These are phyloP conservation scores for Saccharomyces eubayanus DNA, from an alignment of 805 yeast genomes.

Conservation along the genomic window DNA sequence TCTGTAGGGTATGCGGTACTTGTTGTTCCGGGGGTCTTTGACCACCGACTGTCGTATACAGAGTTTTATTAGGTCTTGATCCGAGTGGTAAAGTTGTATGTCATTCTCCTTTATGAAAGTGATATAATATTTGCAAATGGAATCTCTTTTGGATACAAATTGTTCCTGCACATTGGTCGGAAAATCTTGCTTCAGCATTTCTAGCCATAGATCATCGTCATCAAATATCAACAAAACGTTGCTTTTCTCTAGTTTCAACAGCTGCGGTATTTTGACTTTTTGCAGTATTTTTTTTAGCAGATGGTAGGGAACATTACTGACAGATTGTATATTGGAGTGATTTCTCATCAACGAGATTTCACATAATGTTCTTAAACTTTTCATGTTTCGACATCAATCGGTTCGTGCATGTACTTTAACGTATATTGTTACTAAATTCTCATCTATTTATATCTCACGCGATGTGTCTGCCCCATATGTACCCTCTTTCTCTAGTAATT, in stretches of 20 bases:
- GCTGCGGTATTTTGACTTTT: slow-evolving; percentile 27
- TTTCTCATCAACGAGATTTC: slow-evolving; percentile 21
- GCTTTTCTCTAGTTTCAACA: slow-evolving; percentile 26
- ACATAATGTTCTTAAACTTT: slow-evolving; percentile 17
- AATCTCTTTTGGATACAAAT: slow-evolving; percentile 22
- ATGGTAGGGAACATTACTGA: slow-evolving; percentile 30
- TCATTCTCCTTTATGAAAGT: slow-evolving; percentile 10
- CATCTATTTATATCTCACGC: neutral
- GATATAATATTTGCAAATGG: slow-evolving; percentile 17
- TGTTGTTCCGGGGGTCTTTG: slow-evolving; percentile 18
- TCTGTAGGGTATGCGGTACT: slow-evolving; percentile 31
- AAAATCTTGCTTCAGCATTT: slow-evolving; percentile 28
- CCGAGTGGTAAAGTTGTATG: slow-evolving; percentile 3
- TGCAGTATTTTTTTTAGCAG: slow-evolving; percentile 25
- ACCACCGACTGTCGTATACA: slow-evolving; percentile 10
- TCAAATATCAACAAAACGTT: slow-evolving; percentile 32
- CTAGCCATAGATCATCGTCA: slow-evolving; percentile 34
- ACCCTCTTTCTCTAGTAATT: neutral
- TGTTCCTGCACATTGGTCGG: slow-evolving; percentile 30
- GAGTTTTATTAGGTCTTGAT: slow-evolving; percentile 11
- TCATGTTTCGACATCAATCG: slow-evolving; percentile 4
- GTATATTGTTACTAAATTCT: neutral
- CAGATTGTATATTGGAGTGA: slow-evolving; percentile 17
- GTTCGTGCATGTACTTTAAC: neutral
- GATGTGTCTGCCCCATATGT: neutral